phyloP scores from a whole-genome alignment of 2,329 filamentous ascomycete genomes.

The Trichoderma sp. region DNA sequence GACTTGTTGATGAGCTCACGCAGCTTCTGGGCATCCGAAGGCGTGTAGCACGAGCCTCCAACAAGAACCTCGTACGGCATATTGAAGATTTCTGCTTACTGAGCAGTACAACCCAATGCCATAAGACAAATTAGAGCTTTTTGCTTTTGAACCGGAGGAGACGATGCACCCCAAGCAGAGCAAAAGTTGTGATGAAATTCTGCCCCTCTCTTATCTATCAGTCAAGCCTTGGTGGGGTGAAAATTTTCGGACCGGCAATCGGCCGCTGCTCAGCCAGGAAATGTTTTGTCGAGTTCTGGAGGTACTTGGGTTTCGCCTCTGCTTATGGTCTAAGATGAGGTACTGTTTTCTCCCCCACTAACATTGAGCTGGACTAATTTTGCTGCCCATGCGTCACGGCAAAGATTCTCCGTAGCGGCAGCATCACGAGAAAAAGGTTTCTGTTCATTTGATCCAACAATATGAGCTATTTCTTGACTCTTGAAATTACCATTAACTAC shows the following conservation, averaged over 20 bases:
- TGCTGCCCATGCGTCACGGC: background rate
- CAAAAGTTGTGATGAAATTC: slow-evolving; percentile 7
- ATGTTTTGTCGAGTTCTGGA: background rate
- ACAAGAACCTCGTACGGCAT: slow-evolving; percentile 39
- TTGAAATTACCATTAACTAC: background rate
- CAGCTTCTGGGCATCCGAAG: slow-evolving; percentile 44
- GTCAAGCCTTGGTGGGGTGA: slow-evolving; percentile 18
- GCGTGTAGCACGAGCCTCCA: slow-evolving; percentile 50
- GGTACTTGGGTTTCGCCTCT: background rate
- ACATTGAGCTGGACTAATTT: background rate
- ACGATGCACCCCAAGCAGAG: slow-evolving; percentile 7
- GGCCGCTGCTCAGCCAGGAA: slow-evolving; percentile 3
- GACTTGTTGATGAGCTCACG: slow-evolving; percentile 44
- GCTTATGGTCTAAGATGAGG: background rate
- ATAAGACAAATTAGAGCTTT: background rate
- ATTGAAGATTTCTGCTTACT: slow-evolving; percentile 21
- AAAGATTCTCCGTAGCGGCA: background rate
- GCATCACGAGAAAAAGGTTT: background rate
- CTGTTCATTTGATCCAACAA: background rate
- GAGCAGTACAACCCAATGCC: slow-evolving; percentile 9
- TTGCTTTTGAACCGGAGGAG: slow-evolving; percentile 10
- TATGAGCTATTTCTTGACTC: background rate
- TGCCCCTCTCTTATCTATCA: slow-evolving; percentile 24
- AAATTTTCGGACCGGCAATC: slow-evolving; percentile 25
- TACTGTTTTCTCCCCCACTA: background rate